A percentile compares a stretch with the other conserved stretches of the same genome.
These are phyloP conservation scores for Xylaria longipes DNA, from an alignment of 495 filamentous ascomycete genomes.

Conservation along the genomic window DNA sequence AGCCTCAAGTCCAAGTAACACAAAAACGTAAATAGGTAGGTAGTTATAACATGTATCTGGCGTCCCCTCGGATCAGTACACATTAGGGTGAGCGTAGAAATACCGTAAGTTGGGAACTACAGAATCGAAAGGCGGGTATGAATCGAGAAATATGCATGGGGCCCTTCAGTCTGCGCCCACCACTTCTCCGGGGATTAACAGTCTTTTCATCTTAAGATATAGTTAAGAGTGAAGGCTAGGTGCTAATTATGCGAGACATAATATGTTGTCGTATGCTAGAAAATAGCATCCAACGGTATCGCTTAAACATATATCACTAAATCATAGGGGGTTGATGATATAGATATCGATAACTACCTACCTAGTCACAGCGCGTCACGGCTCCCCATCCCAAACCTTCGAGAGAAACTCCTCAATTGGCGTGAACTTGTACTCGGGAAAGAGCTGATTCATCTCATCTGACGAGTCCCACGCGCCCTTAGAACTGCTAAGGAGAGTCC, in stretches of 20 bases:
- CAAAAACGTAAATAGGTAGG: neutral
- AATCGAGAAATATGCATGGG: neutral
- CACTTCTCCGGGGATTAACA: neutral
- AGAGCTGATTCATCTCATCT: slow-evolving; percentile 59
- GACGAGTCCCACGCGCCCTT: slow-evolving; percentile 51
- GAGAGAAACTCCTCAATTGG: slow-evolving; percentile 54
- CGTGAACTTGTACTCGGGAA: slow-evolving; percentile 61
- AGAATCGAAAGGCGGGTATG: neutral
- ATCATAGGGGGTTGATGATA: neutral
- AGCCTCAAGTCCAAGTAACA: neutral
- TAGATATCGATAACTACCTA: too few species aligned
- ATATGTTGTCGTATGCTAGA: neutral
- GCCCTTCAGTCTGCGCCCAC: too few species aligned
- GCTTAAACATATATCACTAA: neutral
- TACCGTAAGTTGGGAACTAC: neutral
- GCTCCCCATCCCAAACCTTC: slow-evolving; percentile 53
- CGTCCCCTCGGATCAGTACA: neutral
- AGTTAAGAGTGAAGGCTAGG: neutral
- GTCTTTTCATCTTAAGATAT: neutral
- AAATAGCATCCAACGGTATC: neutral
- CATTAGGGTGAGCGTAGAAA: neutral
- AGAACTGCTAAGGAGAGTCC: slow-evolving; percentile 49
- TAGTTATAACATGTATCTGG: neutral
- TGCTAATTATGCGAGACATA: neutral
- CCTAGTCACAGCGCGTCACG: neutral